Conservation (phyloP, 176 grass and related monocot species). For the Bonia amplexicaulis region DNA sequence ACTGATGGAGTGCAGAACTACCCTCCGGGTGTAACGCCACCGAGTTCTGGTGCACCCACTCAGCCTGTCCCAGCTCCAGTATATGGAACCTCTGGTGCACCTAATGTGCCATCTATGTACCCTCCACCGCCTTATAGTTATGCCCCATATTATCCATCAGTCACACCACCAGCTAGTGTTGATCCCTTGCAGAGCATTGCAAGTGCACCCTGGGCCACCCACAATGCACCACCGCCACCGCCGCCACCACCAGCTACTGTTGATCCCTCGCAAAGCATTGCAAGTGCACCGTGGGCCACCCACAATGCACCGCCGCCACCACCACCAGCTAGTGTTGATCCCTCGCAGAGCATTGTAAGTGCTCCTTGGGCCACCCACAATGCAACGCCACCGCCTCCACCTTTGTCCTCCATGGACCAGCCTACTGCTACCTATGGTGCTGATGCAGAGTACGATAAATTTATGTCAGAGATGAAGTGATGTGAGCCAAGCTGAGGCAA, state of each 20-base stretch:
- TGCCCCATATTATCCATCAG: slow-evolving; percentile 56
- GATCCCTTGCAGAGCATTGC: slow-evolving; percentile 74
- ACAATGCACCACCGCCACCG: slow-evolving; percentile 28
- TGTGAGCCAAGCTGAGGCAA: slow-evolving; percentile 3
- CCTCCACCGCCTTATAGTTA: slow-evolving; percentile 63
- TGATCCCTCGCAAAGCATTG: slow-evolving; percentile 69
- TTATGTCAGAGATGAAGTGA: slow-evolving; percentile 98
- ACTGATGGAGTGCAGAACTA: slow-evolving; percentile 50
- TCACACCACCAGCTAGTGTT: slow-evolving; percentile 36
- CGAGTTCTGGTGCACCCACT: slow-evolving; percentile 36
- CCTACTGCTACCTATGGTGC: slow-evolving; percentile 38
- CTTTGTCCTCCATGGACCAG: slow-evolving; percentile 33
- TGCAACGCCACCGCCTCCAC: slow-evolving; percentile 28
- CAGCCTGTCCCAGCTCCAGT: slow-evolving; percentile 45
- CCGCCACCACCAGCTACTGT: slow-evolving; percentile 33
- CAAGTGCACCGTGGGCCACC: slow-evolving; percentile 70
- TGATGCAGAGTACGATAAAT: slow-evolving; percentile 83
- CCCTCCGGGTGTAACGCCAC: slow-evolving; percentile 55
- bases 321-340: slow-evolving; percentile 44
- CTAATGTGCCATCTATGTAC: slow-evolving; percentile 39
- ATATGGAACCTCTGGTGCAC: slow-evolving; percentile 52
- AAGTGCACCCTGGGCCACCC: slow-evolving; percentile 75
- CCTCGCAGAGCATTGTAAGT: slow-evolving; percentile 61
- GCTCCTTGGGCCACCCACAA: slow-evolving; percentile 69
- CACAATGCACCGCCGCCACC: slow-evolving; percentile 41